Conservation (phyloP, 192 early-diverging fungal species). For the Podila epigama region DNA sequence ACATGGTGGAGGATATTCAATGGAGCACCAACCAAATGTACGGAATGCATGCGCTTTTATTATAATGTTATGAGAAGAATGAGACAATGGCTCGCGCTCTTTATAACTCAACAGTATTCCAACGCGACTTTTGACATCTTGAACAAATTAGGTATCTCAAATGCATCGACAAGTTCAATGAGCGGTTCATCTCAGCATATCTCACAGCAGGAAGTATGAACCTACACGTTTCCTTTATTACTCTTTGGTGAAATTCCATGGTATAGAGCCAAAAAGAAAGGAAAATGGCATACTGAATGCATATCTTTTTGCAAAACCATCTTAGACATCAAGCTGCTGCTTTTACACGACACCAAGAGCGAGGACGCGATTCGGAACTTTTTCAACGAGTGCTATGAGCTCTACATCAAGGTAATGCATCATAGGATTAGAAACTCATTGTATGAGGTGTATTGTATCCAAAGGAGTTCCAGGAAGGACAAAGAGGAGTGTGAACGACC, state of each 20-base stretch:
- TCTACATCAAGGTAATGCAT: conserved; percentile 89
- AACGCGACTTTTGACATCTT: too few species aligned
- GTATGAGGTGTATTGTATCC: too few species aligned
- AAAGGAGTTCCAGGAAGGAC: too few species aligned
- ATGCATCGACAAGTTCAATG: conserved; percentile 94
- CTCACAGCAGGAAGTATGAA: conserved; percentile 84
- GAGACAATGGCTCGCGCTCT: neutral
- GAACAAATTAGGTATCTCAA: conserved; percentile 80
- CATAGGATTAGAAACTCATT: too few species aligned
- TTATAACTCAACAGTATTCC: too few species aligned
- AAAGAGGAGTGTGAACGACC: too few species aligned
- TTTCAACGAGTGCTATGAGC: conserved; percentile 84
- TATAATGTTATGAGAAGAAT: too few species aligned
- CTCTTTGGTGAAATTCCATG: too few species aligned
- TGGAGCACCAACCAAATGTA: conserved; percentile 89
- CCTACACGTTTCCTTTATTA: neutral
- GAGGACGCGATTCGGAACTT: conserved; percentile 83
- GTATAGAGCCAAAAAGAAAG: too few species aligned
- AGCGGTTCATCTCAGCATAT: conserved; percentile 91
- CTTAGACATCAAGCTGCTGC: conserved; percentile 79
- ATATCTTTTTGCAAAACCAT: neutral
- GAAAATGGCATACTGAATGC: too few species aligned
- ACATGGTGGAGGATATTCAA: conserved; percentile 95
- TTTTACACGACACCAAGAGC: conserved; percentile 81
- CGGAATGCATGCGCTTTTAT: neutral